Base-by-base conservation (phyloP, 2,329 filamentous ascomycete species). In the Chrysoporthe austroafricana region DNA sequence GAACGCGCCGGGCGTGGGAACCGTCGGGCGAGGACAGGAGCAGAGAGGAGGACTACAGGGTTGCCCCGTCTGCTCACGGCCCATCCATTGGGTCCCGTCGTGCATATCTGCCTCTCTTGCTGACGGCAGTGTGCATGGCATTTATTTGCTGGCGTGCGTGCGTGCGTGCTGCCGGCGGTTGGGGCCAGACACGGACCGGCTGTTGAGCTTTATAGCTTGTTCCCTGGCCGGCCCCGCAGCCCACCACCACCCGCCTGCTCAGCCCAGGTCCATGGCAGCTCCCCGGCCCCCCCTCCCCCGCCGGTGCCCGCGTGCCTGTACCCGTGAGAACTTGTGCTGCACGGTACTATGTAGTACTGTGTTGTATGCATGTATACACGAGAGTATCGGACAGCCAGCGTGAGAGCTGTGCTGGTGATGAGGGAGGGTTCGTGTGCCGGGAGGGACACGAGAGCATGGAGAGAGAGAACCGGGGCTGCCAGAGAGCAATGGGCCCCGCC, bases 111-210 rank as follows among this genome's bases (percentile, higher is more conserved):
- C 39, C 21, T 7, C 8, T 44, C 11, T 36, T 50, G 43, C 44
- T 48, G 59, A 34, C 59, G 43, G 59, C 59, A 61, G 59, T 32
- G 3, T 61, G 59, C 42, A 61, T 46, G 59, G 18, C 43, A 34
- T 43, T 14, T 26, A 26, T 26, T 26, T 26, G 26, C 26, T 26
- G 26, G 26, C 26, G 26, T 26, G 26, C 26, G 26, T 26, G 26
- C 26, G 26, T 26, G 26, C 26, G 26, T 26, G 26, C 39, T 43
- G 16, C 18, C 36, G 18, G 21, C 26, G 52, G 52, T 16, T 57
- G 57, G 36, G 43, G 3, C 34, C 56, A 59, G 36, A 43, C 56
- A 39, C 13, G 21, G 9, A 32, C 36, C 32, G 5, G 26, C 50
- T 16, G 21, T 58, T 6, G 36, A 57, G 54, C 14, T 18, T 11